These are phyloP conservation scores for Boletus tomentosulus DNA, from an alignment of 768 basidiomycete genomes.

Conservation along the genomic window DNA sequence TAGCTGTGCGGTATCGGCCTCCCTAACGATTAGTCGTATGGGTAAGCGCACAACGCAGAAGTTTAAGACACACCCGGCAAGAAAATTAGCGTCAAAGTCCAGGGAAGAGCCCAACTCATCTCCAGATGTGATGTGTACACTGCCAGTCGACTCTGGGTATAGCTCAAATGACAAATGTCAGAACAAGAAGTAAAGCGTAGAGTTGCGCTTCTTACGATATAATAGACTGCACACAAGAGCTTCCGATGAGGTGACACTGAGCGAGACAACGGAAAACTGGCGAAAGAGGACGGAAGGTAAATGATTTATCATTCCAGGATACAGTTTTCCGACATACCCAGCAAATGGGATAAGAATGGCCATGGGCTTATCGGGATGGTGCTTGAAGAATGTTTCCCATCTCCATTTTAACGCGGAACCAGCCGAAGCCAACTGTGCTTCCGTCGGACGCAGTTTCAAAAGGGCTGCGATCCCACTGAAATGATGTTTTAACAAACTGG, in stretches of 20 bases:
- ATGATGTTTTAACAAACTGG: not conserved
- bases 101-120: constrained; percentile 38
- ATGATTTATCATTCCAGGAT: not conserved
- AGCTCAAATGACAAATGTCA: constrained; percentile 12
- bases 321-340: constrained; percentile 31
- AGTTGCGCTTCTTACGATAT: constrained; percentile 25
- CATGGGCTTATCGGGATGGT: constrained; percentile 54
- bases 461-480: constrained; percentile 50
- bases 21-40: constrained; percentile 4
- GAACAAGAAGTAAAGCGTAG: not conserved
- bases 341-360: constrained; percentile 38
- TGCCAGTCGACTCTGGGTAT: constrained; percentile 47
- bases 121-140: constrained; percentile 44
- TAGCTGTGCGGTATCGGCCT: constrained; percentile 41
- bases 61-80: constrained; percentile 35
- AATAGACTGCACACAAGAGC: constrained; percentile 28
- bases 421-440: constrained; percentile 44
- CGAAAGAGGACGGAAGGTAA: not conserved
- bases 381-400: constrained; percentile 51
- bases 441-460: constrained; percentile 49
- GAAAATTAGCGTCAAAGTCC: constrained; percentile 44
- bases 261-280: constrained; percentile 19
- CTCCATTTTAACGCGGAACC: constrained; percentile 41
- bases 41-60: not conserved
- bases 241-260: constrained; percentile 21